These are phyloP conservation scores for Penicillium sp. DNA, from an alignment of 2,329 filamentous ascomycete genomes.

Conservation along the genomic window DNA sequence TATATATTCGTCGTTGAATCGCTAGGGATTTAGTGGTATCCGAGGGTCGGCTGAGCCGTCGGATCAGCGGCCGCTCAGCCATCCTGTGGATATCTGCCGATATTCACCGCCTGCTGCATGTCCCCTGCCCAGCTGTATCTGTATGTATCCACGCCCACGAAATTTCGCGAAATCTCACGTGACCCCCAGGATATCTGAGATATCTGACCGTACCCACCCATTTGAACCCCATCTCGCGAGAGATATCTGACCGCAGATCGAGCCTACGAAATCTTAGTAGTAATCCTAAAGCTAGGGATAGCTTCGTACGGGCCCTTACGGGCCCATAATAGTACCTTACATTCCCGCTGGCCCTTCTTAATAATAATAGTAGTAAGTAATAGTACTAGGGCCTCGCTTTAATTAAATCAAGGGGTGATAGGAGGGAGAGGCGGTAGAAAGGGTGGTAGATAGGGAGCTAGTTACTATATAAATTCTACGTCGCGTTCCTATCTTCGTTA, in stretches of 20 bases:
- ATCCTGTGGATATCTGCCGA: no score
- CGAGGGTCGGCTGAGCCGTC: no score
- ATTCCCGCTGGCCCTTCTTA: no score
- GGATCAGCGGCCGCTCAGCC: no score
- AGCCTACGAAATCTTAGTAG: not conserved
- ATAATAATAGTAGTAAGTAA: not conserved
- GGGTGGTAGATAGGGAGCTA: not conserved
- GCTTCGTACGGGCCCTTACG: not conserved
- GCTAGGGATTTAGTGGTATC: no score
- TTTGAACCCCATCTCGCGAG: not conserved
- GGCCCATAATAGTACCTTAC: not conserved
- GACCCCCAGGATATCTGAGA: not conserved
- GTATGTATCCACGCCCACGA: not conserved
- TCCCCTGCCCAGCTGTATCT: no score
- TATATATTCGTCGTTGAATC: no score
- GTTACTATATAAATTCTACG: not conserved
- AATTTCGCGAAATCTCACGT: no score
- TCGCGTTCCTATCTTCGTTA: not conserved
- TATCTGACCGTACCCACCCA: not conserved
- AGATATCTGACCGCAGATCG: constrained; percentile 1
- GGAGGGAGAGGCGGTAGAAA: not conserved
- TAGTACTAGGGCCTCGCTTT: no score
- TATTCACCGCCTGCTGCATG: no score
- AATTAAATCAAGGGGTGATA: no score
- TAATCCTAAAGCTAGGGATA: not conserved